These are phyloP conservation scores for Gossypium schwendimanii DNA, from an alignment of 441 rosid species.

Conservation along the genomic window DNA sequence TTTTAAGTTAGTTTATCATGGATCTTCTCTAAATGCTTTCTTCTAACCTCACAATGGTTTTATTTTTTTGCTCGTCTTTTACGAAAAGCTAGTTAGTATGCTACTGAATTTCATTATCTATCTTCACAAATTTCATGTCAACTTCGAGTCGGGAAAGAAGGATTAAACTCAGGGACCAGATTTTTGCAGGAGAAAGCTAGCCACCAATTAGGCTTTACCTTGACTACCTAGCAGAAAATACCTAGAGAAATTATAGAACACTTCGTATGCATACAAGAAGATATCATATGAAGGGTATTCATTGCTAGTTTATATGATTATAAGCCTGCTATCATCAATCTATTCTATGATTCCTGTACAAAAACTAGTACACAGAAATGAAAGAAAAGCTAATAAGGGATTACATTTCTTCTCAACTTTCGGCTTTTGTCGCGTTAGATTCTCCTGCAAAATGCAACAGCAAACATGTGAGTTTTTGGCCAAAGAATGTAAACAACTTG, in stretches of 20 bases:
- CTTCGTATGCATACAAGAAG: background rate
- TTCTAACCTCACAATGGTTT: background rate
- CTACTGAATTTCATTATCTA: background rate
- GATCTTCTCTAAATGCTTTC: background rate
- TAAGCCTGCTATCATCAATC: background rate
- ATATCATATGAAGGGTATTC: background rate
- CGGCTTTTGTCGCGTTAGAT: slow-evolving; percentile 28
- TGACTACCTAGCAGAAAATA: background rate
- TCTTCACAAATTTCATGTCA: background rate
- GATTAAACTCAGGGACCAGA: background rate
- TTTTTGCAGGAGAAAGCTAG: background rate
- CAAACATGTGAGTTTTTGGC: slow-evolving; percentile 14
- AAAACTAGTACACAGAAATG: background rate
- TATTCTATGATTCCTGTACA: background rate
- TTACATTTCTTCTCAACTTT: slow-evolving; percentile 52
- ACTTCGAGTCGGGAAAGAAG: background rate
- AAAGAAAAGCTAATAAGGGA: slow-evolving; percentile 6
- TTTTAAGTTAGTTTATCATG: background rate
- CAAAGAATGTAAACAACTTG: background rate
- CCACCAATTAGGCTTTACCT: background rate
- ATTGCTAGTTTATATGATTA: background rate
- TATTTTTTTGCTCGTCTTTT: background rate
- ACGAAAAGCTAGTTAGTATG: too few species aligned
- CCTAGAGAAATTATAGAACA: background rate
- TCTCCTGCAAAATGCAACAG: slow-evolving; percentile 39